These are phyloP conservation scores for Selenicereus undatus DNA, from an alignment of 148 eudicot species.

Conservation along the genomic window DNA sequence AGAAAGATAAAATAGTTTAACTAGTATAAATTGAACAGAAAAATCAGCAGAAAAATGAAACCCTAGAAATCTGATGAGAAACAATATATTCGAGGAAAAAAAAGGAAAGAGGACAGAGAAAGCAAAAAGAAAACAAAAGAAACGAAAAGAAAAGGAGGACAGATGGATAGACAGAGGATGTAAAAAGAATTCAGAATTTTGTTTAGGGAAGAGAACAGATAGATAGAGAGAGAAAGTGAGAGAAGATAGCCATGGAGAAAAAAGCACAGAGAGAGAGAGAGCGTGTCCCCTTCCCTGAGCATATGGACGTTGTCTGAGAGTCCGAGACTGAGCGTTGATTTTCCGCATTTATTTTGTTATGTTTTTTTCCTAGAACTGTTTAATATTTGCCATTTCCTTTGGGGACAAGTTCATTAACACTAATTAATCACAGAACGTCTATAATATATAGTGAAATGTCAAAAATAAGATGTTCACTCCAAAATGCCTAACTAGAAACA, in stretches of 20 bases:
- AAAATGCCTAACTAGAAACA: no score
- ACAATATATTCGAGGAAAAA: neutral
- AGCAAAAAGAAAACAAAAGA: no score
- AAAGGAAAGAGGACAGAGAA: neutral
- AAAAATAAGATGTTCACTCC: no score
- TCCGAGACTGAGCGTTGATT: conserved; percentile 27
- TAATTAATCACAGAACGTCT: no score
- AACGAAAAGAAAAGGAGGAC: neutral
- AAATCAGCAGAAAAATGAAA: conserved; percentile 25
- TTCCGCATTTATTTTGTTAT: conserved; percentile 21
- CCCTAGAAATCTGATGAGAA: conserved; percentile 24
- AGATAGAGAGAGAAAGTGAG: neutral
- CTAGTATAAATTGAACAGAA: conserved; percentile 4
- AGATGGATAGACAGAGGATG: neutral
- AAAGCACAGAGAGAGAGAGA: neutral
- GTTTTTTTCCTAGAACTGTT: neutral
- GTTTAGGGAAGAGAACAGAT: neutral
- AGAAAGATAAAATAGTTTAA: neutral
- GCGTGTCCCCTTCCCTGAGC: conserved; percentile 5
- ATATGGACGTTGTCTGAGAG: conserved; percentile 17
- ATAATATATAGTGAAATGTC: no score
- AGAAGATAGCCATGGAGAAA: no score
- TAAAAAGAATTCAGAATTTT: neutral
- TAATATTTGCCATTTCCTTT: neutral
- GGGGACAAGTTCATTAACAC: no score